Percentiles rank a stretch among this genome's conserved stretches.
phyloP scores from a whole-genome alignment of 768 basidiomycete genomes.

The Boletus barrowsii region DNA sequence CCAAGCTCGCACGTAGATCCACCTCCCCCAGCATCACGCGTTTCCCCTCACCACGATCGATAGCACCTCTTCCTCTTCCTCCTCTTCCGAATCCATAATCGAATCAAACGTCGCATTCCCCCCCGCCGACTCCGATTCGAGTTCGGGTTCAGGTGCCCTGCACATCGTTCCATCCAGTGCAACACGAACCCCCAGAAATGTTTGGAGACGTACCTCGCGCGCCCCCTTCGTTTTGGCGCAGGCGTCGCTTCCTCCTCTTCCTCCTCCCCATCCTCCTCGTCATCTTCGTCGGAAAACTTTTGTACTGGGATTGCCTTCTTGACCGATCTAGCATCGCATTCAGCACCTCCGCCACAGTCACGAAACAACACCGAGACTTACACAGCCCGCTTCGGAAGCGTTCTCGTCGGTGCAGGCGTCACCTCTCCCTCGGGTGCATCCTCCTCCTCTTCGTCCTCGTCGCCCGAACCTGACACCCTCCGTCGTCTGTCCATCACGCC shows the following conservation, averaged over 20 bases:
- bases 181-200: not conserved
- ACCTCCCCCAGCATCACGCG: not conserved
- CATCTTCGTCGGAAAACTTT: conserved; percentile 13
- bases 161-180: not conserved
- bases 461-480: conserved; percentile 52
- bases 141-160: conserved; percentile 8
- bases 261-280: conserved; percentile 29
- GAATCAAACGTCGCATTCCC: conserved; percentile 39
- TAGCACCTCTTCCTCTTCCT: conserved; percentile 49
- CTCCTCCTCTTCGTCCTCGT: conserved; percentile 45
- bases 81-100: conserved; percentile 53
- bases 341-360: not conserved
- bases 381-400: conserved; percentile 58
- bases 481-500: conserved; percentile 40
- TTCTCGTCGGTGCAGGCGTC: conserved; percentile 43
- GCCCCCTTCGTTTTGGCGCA: conserved; percentile 13
- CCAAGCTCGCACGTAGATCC: too few relatives aligned
- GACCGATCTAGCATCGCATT: conserved; percentile 31
- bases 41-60: conserved; percentile 7
- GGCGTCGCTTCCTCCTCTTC: conserved; percentile 42
- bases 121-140: not conserved
- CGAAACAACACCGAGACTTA: not conserved
- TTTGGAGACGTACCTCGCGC: conserved; percentile 8
- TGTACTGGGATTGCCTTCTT: conserved; percentile 35
- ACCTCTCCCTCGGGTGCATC: conserved; percentile 26